Conservation (phyloP, 208 protist species). For the Wallacemonas sp. region DNA sequence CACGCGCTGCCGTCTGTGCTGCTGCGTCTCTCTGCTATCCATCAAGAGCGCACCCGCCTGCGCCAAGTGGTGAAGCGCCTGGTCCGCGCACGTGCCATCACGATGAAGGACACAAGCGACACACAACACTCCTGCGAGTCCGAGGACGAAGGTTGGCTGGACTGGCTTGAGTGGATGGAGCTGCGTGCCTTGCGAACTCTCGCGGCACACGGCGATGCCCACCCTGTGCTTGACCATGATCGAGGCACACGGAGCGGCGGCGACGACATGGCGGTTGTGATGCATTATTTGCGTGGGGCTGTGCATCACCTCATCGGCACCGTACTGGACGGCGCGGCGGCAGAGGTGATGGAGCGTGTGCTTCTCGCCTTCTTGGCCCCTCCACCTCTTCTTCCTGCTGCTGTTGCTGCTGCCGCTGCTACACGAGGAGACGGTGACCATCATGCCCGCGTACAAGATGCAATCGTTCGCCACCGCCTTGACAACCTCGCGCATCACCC, state of each 20-base stretch:
- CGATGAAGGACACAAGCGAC: no score
- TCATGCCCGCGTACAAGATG: no score
- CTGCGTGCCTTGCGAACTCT: not conserved
- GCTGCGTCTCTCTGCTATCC: not conserved
- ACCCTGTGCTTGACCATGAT: no score
- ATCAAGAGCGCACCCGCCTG: not conserved
- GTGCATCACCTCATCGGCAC: slow-evolving; percentile 53
- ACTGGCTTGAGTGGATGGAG: not conserved
- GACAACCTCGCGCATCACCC: not conserved
- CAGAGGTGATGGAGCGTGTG: slow-evolving; percentile 26
- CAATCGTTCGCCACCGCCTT: slow-evolving; percentile 1
- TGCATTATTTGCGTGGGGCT: slow-evolving; percentile 27
- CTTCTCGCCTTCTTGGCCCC: slow-evolving; percentile 23
- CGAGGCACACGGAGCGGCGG: no score
- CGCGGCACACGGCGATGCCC: not conserved
- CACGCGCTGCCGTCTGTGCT: not conserved
- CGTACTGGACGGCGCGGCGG: slow-evolving; percentile 44
- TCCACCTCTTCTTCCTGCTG: not conserved
- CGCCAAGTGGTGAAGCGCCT: not conserved
- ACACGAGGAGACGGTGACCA: no score
- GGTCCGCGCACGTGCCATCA: not conserved
- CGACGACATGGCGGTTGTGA: no score
- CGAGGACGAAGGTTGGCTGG: not conserved
- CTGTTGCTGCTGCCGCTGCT: no score
- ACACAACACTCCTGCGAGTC: not conserved